Conservation (phyloP, 2,329 filamentous ascomycete genomes). For the Phaeoacremonium minimum region DNA sequence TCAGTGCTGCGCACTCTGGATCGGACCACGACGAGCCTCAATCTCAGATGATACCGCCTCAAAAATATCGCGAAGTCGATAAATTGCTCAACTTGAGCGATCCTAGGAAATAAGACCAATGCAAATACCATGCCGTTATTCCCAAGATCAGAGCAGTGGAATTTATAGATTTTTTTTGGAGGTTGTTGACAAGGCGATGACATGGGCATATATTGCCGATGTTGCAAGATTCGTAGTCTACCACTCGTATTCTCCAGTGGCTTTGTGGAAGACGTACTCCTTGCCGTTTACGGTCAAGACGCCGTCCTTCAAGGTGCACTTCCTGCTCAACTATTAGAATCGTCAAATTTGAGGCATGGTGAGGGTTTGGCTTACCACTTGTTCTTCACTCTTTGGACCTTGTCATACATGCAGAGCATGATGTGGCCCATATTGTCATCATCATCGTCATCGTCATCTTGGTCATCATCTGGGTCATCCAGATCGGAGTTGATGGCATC, state of each 20-base stretch:
- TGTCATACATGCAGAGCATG: conserved; percentile 99
- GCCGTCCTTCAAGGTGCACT: conserved; percentile 97
- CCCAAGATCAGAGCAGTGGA: conserved; percentile 6
- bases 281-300: conserved; percentile 89
- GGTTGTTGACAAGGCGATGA: too few species aligned
- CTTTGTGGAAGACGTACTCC: conserved; percentile 98
- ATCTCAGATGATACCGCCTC: too few species aligned
- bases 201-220: too few species aligned
- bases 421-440: conserved; percentile 81
- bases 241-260: conserved; percentile 97
- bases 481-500: conserved; percentile 98
- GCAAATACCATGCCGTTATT: too few species aligned
- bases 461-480: conserved; percentile 86
- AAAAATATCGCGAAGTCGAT: too few species aligned
- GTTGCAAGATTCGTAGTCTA: conserved; percentile 49
- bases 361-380: conserved; percentile 65
- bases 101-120: too few species aligned
- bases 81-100: too few species aligned
- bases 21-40: too few species aligned
- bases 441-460: conserved; percentile 80
- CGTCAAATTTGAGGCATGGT: not conserved
- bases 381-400: conserved; percentile 98
- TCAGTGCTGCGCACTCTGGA: too few species aligned
- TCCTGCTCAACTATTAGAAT: conserved; percentile 47
- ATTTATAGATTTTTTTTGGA: too few species aligned